Evolutionary conservation across 805 yeast genomes (phyloP), one percentile per base, ranked within the genome.

Genomic region (Candida maesae): DNA sequence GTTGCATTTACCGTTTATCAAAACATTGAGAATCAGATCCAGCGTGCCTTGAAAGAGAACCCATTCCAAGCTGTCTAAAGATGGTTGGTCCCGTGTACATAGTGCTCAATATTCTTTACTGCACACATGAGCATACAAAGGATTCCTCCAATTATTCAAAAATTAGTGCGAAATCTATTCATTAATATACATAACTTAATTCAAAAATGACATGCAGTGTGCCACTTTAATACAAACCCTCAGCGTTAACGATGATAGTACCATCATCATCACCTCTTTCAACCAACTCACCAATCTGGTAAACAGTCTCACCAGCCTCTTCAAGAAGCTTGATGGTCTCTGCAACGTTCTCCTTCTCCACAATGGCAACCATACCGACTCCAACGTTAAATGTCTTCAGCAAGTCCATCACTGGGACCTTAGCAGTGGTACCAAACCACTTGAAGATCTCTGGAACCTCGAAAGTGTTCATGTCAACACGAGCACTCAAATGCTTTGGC

Each of bases 321-420:
- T 70, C 65, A 44, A 91, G 71, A 47, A 76, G 65, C 36, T 65
- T 59, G 33, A 69, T 67, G 16, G 80, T 81, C 49, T 68, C 67
- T 1, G 69, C 76, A 17, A 77, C 96, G 38, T 85, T 78, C 48
- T 73, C 81, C 36, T 69, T 64, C 61, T 78, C 81, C 21, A 87
- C 96, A 54, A 91, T 84, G 28, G 84, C 77, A 30, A 88, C 89
- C 98, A 91, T 91, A 56, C 99, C 99, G 55, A 93, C 75, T 68
- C 99, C 99, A 74, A 91, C 74, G 66, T 93, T 93, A 63, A 93
- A 78, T 10, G 99, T 95, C 72, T 88, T 91, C 55, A 87, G 68
- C 47, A 88, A 78, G 64, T 95, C 99, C 17, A 68, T 68, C 37
- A 74, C 67, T 36, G 99, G 98, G 28, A 95, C 95, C 58, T 82